Evolutionary conservation across 208 protist species (phyloP).

Genomic region (Crithidia thermophila): DNA sequence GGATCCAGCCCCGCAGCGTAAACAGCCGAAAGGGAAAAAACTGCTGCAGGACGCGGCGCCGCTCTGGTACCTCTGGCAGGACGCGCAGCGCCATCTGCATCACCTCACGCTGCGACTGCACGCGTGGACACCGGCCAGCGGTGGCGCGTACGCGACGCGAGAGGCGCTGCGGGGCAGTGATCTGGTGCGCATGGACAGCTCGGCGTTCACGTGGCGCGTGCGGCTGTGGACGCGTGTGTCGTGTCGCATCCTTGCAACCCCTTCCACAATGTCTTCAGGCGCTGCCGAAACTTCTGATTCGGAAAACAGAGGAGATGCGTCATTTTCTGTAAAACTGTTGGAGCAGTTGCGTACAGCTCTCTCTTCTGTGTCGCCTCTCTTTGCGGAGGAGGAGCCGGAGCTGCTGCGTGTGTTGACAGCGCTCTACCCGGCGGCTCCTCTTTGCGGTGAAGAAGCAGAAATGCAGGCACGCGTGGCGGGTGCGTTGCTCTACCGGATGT

Average conservation of each 20-base stretch:
- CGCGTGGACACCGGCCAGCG: constrained; percentile 16
- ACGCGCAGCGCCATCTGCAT: constrained; percentile 34
- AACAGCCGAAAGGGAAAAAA: constrained; percentile 7
- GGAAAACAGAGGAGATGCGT: no score
- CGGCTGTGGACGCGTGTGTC: constrained; percentile 16
- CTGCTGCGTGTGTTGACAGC: constrained; percentile 1
- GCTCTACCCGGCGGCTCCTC: background rate
- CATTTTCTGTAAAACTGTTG: no score
- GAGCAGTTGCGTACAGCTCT: background rate
- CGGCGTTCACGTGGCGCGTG: constrained; percentile 41
- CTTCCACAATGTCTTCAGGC: no score
- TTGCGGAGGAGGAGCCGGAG: constrained; percentile 28
- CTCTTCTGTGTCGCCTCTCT: background rate
- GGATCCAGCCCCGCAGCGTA: background rate
- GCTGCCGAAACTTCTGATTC: no score
- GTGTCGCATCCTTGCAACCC: background rate
- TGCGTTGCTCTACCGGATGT: constrained; percentile 46
- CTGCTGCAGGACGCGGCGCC: constrained; percentile 9
- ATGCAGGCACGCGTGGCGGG: constrained; percentile 21
- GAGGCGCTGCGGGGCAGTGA: constrained; percentile 32
- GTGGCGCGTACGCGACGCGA: constrained; percentile 22
- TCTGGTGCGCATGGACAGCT: constrained; percentile 33
- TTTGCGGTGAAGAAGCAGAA: background rate
- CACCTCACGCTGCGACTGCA: constrained; percentile 36
- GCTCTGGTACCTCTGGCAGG: constrained; percentile 45